Evolutionary conservation across 768 basidiomycete genomes (phyloP).

Genomic region (Clitopilus hobsonii): DNA sequence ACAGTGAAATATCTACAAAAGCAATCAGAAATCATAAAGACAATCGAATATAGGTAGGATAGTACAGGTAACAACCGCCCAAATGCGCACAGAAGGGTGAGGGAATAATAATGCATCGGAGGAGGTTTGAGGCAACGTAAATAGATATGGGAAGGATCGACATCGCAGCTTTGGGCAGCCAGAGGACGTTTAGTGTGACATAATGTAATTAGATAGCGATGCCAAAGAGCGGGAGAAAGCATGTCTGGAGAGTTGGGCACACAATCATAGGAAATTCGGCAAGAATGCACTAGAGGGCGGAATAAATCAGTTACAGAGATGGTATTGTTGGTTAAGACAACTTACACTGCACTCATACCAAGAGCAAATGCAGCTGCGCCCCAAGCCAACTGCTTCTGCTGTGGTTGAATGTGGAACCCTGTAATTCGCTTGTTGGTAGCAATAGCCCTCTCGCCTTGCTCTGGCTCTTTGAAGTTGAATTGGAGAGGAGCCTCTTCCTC

Average conservation of each 20-base stretch:
- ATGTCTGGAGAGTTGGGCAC: conserved; percentile 9
- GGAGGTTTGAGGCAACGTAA: neutral
- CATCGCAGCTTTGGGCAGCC: neutral
- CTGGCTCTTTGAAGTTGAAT: conserved; percentile 70
- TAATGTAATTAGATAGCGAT: conserved; percentile 5
- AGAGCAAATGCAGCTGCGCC: conserved; percentile 81
- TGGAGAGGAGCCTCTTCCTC: conserved; percentile 46
- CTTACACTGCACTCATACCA: conserved; percentile 78
- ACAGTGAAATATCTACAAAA: neutral
- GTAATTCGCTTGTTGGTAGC: conserved; percentile 60
- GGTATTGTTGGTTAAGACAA: conserved; percentile 13
- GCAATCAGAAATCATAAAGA: neutral
- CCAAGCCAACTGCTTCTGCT: conserved; percentile 77
- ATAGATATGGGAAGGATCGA: neutral
- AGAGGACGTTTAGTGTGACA: neutral
- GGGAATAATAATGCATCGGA: neutral
- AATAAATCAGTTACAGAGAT: conserved; percentile 5
- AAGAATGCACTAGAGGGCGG: conserved; percentile 40
- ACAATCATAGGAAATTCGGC: conserved; percentile 54
- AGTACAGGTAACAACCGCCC: neutral
- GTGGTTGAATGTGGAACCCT: conserved; percentile 54
- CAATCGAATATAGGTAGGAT: neutral
- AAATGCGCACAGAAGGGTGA: neutral
- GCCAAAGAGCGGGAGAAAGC: conserved; percentile 10
- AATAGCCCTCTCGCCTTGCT: conserved; percentile 46